phyloP scores from a whole-genome alignment of 2,329 filamentous ascomycete species.

The Endoconidiophora laricicola region DNA sequence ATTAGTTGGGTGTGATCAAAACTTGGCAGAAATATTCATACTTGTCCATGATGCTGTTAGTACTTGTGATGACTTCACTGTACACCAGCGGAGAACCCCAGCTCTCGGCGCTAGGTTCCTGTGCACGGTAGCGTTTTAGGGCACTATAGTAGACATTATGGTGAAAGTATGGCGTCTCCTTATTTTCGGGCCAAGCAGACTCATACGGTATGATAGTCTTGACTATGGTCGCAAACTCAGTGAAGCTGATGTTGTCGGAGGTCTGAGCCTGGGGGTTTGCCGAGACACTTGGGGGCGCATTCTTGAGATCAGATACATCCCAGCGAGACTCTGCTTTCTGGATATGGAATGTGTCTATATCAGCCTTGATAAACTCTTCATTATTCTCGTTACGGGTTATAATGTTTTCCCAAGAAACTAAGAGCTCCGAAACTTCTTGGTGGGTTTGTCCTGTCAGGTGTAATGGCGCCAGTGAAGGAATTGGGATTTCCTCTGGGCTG shows the following conservation, averaged over 20 bases:
- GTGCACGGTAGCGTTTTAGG: conserved; percentile 46
- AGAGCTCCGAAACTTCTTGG: conserved; percentile 47
- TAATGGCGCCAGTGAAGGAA: conserved; percentile 66
- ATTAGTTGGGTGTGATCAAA: neutral
- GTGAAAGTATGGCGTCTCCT: conserved; percentile 73
- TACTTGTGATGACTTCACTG: conserved; percentile 83
- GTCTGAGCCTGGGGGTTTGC: conserved; percentile 11
- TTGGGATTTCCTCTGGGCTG: conserved; percentile 47
- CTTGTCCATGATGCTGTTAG: conserved; percentile 86
- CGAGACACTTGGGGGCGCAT: neutral
- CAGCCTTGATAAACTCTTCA: conserved; percentile 58
- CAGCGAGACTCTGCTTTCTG: conserved; percentile 48
- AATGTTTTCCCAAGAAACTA: conserved; percentile 50
- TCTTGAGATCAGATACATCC: conserved; percentile 27
- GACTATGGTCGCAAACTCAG: conserved; percentile 57
- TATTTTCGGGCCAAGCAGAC: conserved; percentile 45
- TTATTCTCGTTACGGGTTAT: conserved; percentile 44
- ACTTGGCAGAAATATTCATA: conserved; percentile 20
- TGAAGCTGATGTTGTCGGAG: conserved; percentile 34
- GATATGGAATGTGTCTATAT: conserved; percentile 69
- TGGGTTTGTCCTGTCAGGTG: conserved; percentile 56
- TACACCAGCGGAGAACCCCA: conserved; percentile 75
- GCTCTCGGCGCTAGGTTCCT: conserved; percentile 34
- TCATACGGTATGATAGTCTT: conserved; percentile 66
- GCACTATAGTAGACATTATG: conserved; percentile 63